Evolutionary conservation across 2,329 filamentous ascomycete genomes (phyloP).

Genomic region (Lomentospora prolificans): DNA sequence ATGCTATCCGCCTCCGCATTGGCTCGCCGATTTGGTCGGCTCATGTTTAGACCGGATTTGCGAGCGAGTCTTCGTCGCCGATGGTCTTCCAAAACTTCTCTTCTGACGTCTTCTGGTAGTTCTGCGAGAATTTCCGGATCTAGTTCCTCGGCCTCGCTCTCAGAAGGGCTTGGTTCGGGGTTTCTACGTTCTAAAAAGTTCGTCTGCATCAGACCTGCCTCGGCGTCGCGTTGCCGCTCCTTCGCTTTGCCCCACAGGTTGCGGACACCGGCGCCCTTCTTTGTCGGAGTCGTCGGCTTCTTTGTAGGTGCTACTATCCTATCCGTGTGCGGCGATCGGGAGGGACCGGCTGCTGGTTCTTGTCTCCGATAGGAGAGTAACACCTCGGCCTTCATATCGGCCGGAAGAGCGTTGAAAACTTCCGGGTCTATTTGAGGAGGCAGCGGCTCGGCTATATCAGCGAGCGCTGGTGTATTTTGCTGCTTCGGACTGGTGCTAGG

Average conservation of each 20-base stretch:
- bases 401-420: slow-evolving; percentile 72
- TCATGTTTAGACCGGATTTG: slow-evolving; percentile 2
- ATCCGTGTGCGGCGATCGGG: not conserved
- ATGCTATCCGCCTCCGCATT: not conserved
- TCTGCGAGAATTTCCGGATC: slow-evolving; percentile 70
- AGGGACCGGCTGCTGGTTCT: slow-evolving; percentile 25
- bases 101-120: slow-evolving; percentile 69
- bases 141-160: slow-evolving; percentile 27
- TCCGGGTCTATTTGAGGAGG: slow-evolving; percentile 80
- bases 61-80: slow-evolving; percentile 36
- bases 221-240: slow-evolving; percentile 42
- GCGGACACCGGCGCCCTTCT: slow-evolving; percentile 42
- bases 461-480: slow-evolving; percentile 17
- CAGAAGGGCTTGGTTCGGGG: not conserved
- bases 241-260: slow-evolving; percentile 32
- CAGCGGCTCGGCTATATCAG: slow-evolving; percentile 38
- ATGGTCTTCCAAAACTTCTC: slow-evolving; percentile 66
- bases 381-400: slow-evolving; percentile 77
- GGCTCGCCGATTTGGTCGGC: not conserved
- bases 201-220: slow-evolving; percentile 59
- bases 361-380: slow-evolving; percentile 55
- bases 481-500: slow-evolving; percentile 19
- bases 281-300: slow-evolving; percentile 53
- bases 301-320: slow-evolving; percentile 19
- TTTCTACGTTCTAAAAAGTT: slow-evolving; percentile 55